Conservation (phyloP, 441 rosid species). For the Populus hybrid region DNA sequence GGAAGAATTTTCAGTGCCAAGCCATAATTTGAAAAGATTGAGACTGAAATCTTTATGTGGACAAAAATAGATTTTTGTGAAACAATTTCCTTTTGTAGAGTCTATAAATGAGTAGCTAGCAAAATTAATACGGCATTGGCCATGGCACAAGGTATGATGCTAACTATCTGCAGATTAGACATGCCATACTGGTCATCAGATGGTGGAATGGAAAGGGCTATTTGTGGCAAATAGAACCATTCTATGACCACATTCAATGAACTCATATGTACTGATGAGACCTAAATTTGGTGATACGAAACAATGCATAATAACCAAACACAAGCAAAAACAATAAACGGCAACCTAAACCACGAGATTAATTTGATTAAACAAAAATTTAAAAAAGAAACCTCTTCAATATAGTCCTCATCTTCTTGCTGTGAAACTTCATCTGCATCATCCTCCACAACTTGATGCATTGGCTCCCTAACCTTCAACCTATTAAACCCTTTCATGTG, state of each 20-base stretch:
- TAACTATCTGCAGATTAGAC: not conserved
- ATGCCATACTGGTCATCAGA: not conserved
- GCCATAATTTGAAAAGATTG: not conserved
- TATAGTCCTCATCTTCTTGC: conserved; percentile 39
- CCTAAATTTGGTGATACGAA: not conserved
- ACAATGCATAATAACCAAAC: not conserved
- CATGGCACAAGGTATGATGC: not conserved
- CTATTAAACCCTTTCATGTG: conserved; percentile 84
- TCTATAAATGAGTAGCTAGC: not conserved
- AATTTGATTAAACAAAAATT: conserved; percentile 5
- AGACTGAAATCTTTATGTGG: not conserved
- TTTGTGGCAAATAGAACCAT: not conserved
- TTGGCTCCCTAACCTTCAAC: conserved; percentile 56
- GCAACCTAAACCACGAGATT: not conserved
- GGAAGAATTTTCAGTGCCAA: not conserved
- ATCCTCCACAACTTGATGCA: conserved; percentile 30
- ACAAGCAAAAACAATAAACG: not conserved
- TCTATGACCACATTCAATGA: not conserved
- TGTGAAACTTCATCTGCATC: conserved; percentile 32
- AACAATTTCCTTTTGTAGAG: not conserved
- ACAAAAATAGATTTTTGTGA: not conserved
- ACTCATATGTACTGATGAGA: not conserved
- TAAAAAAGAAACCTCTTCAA: conserved; percentile 49
- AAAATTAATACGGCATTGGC: not conserved
- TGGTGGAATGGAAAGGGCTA: not conserved